These are phyloP conservation scores for Verticillium nubilum DNA, from an alignment of 2,329 filamentous ascomycete species.

Conservation along the genomic window DNA sequence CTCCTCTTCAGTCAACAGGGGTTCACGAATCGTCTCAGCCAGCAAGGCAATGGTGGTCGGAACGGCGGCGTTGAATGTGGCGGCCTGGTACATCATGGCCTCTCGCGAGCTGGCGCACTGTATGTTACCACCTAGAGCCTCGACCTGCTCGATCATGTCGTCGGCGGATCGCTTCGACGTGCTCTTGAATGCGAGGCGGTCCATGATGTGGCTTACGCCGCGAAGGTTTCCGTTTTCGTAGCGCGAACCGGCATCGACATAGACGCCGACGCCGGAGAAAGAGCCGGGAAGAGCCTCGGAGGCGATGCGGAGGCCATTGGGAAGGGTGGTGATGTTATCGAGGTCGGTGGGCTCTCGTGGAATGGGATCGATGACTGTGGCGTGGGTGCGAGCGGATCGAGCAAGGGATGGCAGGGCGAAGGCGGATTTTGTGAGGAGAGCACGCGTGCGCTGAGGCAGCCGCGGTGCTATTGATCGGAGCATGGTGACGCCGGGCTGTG, in stretches of 20 bases:
- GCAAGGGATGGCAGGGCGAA: constrained; percentile 2
- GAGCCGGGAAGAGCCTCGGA: constrained; percentile 92
- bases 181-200: constrained; percentile 89
- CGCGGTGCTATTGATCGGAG: constrained; percentile 13
- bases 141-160: constrained; percentile 81
- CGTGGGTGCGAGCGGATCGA: constrained; percentile 3
- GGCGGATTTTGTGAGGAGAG: background rate
- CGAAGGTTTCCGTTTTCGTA: constrained; percentile 83
- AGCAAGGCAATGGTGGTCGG: constrained; percentile 76
- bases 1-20: constrained; percentile 79
- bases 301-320: constrained; percentile 90
- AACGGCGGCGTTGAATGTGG: constrained; percentile 92
- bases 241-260: constrained; percentile 89
- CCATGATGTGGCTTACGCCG: constrained; percentile 93
- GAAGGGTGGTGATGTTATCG: constrained; percentile 79
- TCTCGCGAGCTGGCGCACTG: constrained; percentile 95
- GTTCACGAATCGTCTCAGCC: constrained; percentile 88
- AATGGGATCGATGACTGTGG: constrained; percentile 12
- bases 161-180: constrained; percentile 70
- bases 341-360: constrained; percentile 70
- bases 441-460: constrained; percentile 5
- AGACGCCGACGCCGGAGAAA: constrained; percentile 92
- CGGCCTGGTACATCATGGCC: constrained; percentile 97
- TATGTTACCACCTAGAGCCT: constrained; percentile 88
- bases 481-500: constrained; percentile 4